phyloP scores from a whole-genome alignment of 2,329 filamentous ascomycete species.

The Verticillium isaacii region DNA sequence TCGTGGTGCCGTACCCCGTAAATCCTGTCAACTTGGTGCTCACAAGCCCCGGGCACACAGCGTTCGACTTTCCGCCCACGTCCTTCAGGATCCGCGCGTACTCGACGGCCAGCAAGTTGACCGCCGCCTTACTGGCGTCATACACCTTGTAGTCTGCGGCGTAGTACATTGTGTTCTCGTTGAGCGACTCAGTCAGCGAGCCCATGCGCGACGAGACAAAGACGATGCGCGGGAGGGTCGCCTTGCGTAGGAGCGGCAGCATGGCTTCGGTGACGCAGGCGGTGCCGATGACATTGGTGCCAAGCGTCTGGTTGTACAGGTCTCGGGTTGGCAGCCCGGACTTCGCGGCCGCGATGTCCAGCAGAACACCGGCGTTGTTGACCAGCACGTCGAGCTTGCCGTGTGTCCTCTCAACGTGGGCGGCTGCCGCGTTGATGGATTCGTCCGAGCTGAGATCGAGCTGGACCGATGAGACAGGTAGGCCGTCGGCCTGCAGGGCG shows the following conservation, averaged over 20 bases:
- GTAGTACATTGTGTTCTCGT: conserved; percentile 21
- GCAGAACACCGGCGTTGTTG: conserved; percentile 28
- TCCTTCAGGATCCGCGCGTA: conserved; percentile 25
- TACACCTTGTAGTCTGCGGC: conserved; percentile 26
- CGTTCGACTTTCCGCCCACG: conserved; percentile 26
- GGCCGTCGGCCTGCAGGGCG: conserved; percentile 16
- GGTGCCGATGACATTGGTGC: conserved; percentile 29
- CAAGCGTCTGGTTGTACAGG: conserved; percentile 29
- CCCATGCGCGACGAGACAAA: conserved; percentile 32
- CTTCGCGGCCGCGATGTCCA: conserved; percentile 15
- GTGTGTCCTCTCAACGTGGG: conserved; percentile 13
- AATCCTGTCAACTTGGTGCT: conserved; percentile 21
- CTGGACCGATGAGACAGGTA: conserved; percentile 17
- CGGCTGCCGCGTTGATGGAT: conserved; percentile 20
- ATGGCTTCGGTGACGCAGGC: conserved; percentile 21
- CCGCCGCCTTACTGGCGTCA: conserved; percentile 33
- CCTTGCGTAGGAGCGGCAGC: conserved; percentile 21
- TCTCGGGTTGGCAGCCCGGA: conserved; percentile 20
- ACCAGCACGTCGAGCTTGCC: conserved; percentile 29
- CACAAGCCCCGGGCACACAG: conserved; percentile 31
- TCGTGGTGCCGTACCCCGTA: conserved; percentile 6
- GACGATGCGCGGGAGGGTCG: conserved; percentile 27
- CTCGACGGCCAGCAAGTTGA: conserved; percentile 33
- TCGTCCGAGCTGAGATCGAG: conserved; percentile 20
- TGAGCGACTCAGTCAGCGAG: conserved; percentile 20